A percentile compares a stretch with the other conserved stretches of the same genome.
Conservation (phyloP, 164 flowering plant genomes). For the Piper longum region DNA sequence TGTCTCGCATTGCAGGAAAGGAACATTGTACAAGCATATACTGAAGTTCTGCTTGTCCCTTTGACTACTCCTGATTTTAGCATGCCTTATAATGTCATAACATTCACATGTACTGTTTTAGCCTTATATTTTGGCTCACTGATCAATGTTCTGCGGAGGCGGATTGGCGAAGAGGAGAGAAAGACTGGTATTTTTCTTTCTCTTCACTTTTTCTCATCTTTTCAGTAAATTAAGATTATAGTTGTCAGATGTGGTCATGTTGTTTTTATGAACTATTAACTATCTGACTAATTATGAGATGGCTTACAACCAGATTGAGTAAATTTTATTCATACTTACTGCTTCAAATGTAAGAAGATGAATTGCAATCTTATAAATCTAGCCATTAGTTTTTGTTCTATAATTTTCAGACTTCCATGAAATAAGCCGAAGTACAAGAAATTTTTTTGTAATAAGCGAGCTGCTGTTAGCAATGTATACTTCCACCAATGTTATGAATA, state of each 20-base stretch:
- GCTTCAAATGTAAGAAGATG: too few species aligned
- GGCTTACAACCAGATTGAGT: too few species aligned
- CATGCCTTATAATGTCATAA: slow-evolving; percentile 97
- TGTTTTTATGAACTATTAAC: background rate
- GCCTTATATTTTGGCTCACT: slow-evolving; percentile 93
- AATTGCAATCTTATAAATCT: too few species aligned
- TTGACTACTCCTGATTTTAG: slow-evolving; percentile 98
- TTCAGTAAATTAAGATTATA: background rate
- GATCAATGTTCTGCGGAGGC: slow-evolving; percentile 75
- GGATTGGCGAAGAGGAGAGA: slow-evolving; percentile 88
- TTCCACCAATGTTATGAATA: too few species aligned
- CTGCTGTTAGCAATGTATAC: too few species aligned
- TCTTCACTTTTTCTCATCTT: background rate
- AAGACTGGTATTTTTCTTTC: slow-evolving; percentile 27
- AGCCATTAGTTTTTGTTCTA: too few species aligned
- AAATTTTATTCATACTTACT: too few species aligned
- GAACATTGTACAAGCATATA: slow-evolving; percentile 53
- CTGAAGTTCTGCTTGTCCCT: slow-evolving; percentile 92
- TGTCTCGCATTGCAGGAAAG: slow-evolving; percentile 34
- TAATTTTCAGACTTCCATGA: too few species aligned
- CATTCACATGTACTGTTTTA: slow-evolving; percentile 90
- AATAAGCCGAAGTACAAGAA: too few species aligned
- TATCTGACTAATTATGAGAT: background rate
- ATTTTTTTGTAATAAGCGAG: too few species aligned
- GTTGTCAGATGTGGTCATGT: background rate